Evolutionary conservation across 2,329 filamentous ascomycete species (phyloP).

Genomic region (Nakataea oryzae): DNA sequence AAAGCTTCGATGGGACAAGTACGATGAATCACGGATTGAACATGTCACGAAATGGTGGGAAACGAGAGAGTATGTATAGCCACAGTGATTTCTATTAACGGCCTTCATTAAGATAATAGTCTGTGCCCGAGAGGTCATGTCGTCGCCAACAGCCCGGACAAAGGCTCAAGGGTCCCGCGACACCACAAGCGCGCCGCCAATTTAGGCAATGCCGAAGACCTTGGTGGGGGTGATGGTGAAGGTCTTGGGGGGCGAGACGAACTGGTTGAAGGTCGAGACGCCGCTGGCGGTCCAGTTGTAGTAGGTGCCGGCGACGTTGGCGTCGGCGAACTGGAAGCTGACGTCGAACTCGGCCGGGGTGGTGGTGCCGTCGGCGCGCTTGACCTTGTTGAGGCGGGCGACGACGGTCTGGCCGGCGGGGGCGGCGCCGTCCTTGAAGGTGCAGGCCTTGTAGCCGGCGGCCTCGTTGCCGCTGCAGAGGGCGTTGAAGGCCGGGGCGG

Average conservation of each 20-base stretch:
- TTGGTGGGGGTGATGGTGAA: not conserved
- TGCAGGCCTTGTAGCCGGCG: not conserved
- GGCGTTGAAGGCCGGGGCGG: not conserved
- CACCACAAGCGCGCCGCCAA: too few relatives aligned
- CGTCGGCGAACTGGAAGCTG: not conserved
- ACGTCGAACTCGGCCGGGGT: not conserved
- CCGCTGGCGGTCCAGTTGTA: constrained; percentile 1
- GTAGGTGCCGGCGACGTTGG: not conserved
- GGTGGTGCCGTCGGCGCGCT: not conserved
- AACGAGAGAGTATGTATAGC: too few relatives aligned
- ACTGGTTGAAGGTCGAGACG: not conserved
- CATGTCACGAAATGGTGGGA: too few relatives aligned
- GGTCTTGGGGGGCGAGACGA: not conserved
- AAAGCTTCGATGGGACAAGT: too few relatives aligned
- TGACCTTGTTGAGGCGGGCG: not conserved
- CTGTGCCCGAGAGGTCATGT: too few relatives aligned
- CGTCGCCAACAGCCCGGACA: too few relatives aligned
- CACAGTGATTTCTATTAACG: too few relatives aligned
- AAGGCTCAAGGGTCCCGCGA: too few relatives aligned
- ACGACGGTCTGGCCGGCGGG: not conserved
- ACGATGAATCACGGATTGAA: too few relatives aligned
- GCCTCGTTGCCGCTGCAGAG: not conserved
- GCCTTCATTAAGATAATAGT: too few relatives aligned
- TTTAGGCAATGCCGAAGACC: constrained; percentile 1
- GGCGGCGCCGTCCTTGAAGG: not conserved